Evolutionary conservation across 441 rosid species (phyloP), one percentile per base, ranked within the genome.

Genomic region (Aquilaria agallochum): DNA sequence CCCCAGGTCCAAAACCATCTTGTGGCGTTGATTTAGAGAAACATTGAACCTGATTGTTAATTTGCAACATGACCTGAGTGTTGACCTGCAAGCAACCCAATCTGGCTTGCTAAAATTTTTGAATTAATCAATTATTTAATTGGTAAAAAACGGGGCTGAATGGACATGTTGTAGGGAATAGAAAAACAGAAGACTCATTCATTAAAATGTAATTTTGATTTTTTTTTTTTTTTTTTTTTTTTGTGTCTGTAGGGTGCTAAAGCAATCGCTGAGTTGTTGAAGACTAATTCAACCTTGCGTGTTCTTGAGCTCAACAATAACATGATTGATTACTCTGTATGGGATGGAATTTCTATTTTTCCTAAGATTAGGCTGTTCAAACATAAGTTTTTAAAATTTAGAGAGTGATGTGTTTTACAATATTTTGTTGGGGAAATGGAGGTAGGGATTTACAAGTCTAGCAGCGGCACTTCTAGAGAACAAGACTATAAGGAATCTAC

Each of bases 391-490:
- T 56, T 55, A 63, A 62, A 54, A 67, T 69, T 63, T 57, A 53
- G 13, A 65, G 63, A 53, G 71, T 66, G 67, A 70, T 66, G 15
- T 65, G 63, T 40, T 62, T 64, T 68, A 60, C 56, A 57, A n/a
- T 65, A 40, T 74, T 58, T 60, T 48, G 30, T 70, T 70, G 67
- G 74, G 76, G 68, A 72, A 77, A 73, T 76, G 91, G 88, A 75
- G 80, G 72, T 78, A 90, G 98, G 98, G 98, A 73, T 93, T 90
- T 80, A 87, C 93, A 68, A 78, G 95, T 88, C 83, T 93, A 70
- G 98, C 86, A 51, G 96, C 87, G 75, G 88, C 95, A 66, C 79
- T 93, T 71, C 69, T 63, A 53, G 92, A 85, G 83, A 93, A 85
- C 71, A 83, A 73, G 70, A 70, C 85, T 12, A 55, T 93, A 68